Base-by-base conservation (phyloP, 345 rosid species). In the Balakata baccata region DNA sequence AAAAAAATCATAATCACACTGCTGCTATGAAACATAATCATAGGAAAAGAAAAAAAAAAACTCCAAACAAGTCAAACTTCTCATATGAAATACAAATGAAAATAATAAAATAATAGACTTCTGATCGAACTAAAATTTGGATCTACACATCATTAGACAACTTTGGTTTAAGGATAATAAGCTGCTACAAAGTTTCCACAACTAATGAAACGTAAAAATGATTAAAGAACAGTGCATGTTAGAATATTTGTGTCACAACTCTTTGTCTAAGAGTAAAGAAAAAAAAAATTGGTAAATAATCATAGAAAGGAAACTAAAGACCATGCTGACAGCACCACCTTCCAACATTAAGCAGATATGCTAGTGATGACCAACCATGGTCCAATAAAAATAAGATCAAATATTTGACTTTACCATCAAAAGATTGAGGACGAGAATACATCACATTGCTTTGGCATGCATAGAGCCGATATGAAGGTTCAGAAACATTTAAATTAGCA, bases 341-440 rank as follows among this genome's bases (percentile, higher is more conserved):
- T 29, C 34, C 34, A 29, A 29, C 34, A 29, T 1, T 29, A 29
- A 29, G 34, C 34, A 29, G 34, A 29, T 29, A 29, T 29, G 34
- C 34, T 29, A n/a, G n/a, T 29, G 2, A 29, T 29, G 34, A 29
- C 34, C 34, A 29, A 29, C 34, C 34, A 29, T 29, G 34, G 34
- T 29, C 34, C 34, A 29, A 29, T 25, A 46, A 43, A 61, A 38
- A 29, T 37, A 0, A 56, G 22, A 64, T 52, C 41, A 70, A 57
- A 59, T 61, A 23, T 18, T 29, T 43, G 34, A 59, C 58, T 75
- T 84, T 87, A 92, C 98, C 98, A 77, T 94, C 97, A 59, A 85
- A 91, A 70, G 84, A 83, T 70, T 88, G 98, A n/a, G 99, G 94
- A 61, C 98, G 96, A 74, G 98, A 89, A 87, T 94, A 94, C 86